Percentiles rank a stretch among this genome's conserved stretches.
Evolutionary conservation across 495 filamentous ascomycete genomes (phyloP).

Genomic region (Xylaria curta): DNA sequence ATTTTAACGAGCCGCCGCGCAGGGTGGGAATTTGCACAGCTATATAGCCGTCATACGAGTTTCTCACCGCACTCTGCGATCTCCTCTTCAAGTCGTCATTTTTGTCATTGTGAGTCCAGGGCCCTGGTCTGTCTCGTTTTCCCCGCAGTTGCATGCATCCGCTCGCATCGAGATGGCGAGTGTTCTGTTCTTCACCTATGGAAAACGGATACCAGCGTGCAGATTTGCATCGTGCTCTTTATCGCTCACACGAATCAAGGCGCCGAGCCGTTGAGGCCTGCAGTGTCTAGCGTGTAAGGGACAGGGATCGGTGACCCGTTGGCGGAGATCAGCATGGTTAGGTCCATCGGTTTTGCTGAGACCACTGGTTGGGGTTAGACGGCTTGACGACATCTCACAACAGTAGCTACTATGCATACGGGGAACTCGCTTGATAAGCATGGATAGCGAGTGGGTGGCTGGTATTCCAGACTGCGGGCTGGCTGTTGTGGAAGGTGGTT

Average conservation of each 20-base stretch:
- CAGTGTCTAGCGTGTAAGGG: not conserved
- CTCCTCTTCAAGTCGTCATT: constrained; percentile 8
- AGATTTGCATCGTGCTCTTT: not conserved
- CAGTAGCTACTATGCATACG: not conserved
- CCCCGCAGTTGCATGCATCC: constrained; percentile 23
- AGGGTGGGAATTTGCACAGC: not conserved
- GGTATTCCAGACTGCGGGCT: constrained; percentile 2
- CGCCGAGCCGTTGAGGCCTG: not conserved
- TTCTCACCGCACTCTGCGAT: constrained; percentile 9
- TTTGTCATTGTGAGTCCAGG: constrained; percentile 10
- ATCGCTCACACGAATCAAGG: not conserved
- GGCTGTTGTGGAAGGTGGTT: constrained; percentile 25
- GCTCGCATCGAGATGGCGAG: constrained; percentile 4
- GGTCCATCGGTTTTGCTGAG: not conserved
- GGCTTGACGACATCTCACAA: constrained; percentile 6
- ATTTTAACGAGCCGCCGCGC: not conserved
- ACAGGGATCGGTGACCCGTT: not conserved
- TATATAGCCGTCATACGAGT: not conserved
- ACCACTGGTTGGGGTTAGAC: constrained; percentile 5
- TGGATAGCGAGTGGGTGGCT: not conserved
- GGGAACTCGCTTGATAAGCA: not conserved
- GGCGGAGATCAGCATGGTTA: constrained; percentile 11
- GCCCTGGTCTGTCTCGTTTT: constrained; percentile 6
- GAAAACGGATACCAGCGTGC: not conserved
- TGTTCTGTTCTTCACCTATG: not conserved